Percentiles rank a stretch among this genome's conserved stretches.
Evolutionary conservation across 805 yeast genomes (phyloP).

Genomic region (Barnettozyma siamensis): DNA sequence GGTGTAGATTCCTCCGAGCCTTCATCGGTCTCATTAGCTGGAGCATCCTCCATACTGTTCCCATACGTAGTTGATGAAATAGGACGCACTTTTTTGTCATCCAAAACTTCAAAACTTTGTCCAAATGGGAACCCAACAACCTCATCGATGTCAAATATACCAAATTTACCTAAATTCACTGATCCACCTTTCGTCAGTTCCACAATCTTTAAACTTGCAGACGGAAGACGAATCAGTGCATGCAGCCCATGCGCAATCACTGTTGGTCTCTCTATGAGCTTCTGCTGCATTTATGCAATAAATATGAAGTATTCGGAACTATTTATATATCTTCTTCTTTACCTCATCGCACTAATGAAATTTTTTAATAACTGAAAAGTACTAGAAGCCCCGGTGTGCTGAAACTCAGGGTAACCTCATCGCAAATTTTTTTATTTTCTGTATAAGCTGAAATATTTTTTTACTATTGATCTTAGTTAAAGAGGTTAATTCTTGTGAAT

Average conservation of each 20-base stretch:
- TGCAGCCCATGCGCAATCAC: slow-evolving; percentile 9
- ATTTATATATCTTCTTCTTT: not conserved
- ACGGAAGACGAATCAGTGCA: slow-evolving; percentile 71
- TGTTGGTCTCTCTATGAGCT: not conserved
- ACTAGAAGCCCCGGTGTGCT: not conserved
- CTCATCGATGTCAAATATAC: slow-evolving; percentile 69
- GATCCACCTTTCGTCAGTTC: slow-evolving; percentile 54
- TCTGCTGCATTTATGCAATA: no score
- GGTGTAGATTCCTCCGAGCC: slow-evolving; percentile 17
- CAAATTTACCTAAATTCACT: slow-evolving; percentile 85
- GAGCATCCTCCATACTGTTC: slow-evolving; percentile 24
- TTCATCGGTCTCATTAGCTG: slow-evolving; percentile 28
- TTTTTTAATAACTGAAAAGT: not conserved
- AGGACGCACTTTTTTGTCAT: slow-evolving; percentile 46
- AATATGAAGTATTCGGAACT: no score
- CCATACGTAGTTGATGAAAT: slow-evolving; percentile 36
- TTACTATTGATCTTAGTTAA: not conserved
- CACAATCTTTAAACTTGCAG: slow-evolving; percentile 71
- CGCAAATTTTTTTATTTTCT: slow-evolving; percentile 9
- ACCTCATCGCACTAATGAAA: not conserved
- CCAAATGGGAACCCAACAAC: slow-evolving; percentile 82
- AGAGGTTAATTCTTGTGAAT: no score
- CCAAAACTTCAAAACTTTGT: slow-evolving; percentile 78
- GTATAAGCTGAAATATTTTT: not conserved
- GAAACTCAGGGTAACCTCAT: slow-evolving; percentile 14